Conservation (phyloP, 805 yeast species). For the Spathaspora passalidarum region DNA sequence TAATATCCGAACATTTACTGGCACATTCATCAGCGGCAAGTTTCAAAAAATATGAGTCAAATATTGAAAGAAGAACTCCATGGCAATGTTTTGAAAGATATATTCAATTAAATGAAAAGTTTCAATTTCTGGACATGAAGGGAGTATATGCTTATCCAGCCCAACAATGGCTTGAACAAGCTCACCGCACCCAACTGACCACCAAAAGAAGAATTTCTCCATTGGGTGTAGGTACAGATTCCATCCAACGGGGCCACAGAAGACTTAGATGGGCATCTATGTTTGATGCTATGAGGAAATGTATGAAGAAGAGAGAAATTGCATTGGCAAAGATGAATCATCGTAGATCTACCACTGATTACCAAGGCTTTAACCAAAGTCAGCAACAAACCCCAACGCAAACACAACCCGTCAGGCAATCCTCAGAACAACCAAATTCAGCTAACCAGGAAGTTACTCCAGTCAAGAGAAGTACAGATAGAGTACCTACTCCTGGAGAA, state of each 20-base stretch:
- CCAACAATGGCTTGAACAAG: slow-evolving; percentile 88
- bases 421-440: slow-evolving; percentile 5
- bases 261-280: slow-evolving; percentile 93
- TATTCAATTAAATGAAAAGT: slow-evolving; percentile 85
- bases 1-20: slow-evolving; percentile 78
- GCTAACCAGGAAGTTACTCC: slow-evolving; percentile 3
- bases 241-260: slow-evolving; percentile 89
- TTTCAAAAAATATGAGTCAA: slow-evolving; percentile 64
- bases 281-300: slow-evolving; percentile 91
- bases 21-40: slow-evolving; percentile 51
- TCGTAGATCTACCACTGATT: slow-evolving; percentile 16
- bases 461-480: slow-evolving; percentile 27
- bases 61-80: slow-evolving; percentile 92
- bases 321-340: slow-evolving; percentile 37
- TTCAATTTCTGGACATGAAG: slow-evolving; percentile 81
- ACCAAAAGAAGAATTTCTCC: slow-evolving; percentile 89
- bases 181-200: slow-evolving; percentile 82
- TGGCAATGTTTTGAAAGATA: slow-evolving; percentile 99
- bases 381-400: neutral
- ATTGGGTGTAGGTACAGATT: slow-evolving; percentile 87
- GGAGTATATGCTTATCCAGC: slow-evolving; percentile 84
- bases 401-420: slow-evolving; percentile 1
- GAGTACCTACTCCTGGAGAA: slow-evolving; percentile 72
- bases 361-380: neutral
- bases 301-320: slow-evolving; percentile 84